These are phyloP conservation scores for Entomophthora muscae DNA, from an alignment of 371 early-diverging fungal genomes.

Conservation along the genomic window DNA sequence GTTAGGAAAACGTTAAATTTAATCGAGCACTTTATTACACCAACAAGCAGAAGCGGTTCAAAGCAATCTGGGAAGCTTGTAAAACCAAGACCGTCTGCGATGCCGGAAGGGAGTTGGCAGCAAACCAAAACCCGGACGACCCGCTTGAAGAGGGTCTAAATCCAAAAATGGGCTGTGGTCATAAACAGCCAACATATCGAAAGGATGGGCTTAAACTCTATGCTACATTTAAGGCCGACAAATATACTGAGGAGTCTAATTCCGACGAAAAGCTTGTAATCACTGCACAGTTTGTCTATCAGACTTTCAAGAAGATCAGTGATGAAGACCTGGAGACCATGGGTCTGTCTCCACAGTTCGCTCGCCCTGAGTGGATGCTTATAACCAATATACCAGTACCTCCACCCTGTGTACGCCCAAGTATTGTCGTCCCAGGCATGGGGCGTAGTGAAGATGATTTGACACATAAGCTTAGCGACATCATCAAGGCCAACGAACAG, in stretches of 20 bases:
- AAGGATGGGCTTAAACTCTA: conserved; percentile 80
- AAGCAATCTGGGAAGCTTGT: conserved; percentile 86
- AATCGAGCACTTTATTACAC: conserved; percentile 42
- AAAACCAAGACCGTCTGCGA: conserved; percentile 76
- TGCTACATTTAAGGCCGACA: conserved; percentile 40
- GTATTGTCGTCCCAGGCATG: conserved; percentile 90
- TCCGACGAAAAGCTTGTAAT: conserved; percentile 52
- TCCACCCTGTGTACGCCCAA: conserved; percentile 97
- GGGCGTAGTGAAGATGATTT: conserved; percentile 96
- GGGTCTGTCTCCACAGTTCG: conserved; percentile 85
- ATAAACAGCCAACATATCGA: conserved; percentile 77
- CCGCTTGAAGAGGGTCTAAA: conserved; percentile 12
- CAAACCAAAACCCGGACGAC: too few species aligned
- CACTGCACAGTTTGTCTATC: conserved; percentile 66
- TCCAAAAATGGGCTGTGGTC: conserved; percentile 88
- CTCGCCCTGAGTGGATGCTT: conserved; percentile 98
- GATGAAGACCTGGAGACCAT: conserved; percentile 78
- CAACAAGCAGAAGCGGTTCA: conserved; percentile 59
- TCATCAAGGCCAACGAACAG: conserved; percentile 91
- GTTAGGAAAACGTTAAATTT: conserved; percentile 54
- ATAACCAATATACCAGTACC: conserved; percentile 92
- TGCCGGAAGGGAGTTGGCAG: too few species aligned
- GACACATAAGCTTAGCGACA: conserved; percentile 91
- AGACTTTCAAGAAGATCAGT: conserved; percentile 79
- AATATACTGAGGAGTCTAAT: conserved; percentile 21